A percentile compares a stretch with the other conserved stretches of the same genome.
phyloP scores from a whole-genome alignment of 352 stramenopile species.

The Phytophthora hibernalis region DNA sequence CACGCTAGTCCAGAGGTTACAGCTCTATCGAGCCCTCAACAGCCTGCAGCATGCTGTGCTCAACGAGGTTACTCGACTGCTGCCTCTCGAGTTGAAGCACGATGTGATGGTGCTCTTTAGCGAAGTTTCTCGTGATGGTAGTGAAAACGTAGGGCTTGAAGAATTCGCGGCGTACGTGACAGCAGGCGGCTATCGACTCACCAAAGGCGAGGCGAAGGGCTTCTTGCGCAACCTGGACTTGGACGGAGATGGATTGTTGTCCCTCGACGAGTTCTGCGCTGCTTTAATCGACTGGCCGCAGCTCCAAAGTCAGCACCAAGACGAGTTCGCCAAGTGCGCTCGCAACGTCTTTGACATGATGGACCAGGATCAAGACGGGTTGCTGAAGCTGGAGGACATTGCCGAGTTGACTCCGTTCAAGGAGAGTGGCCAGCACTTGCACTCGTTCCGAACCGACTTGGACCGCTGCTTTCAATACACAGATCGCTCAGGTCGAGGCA shows the following conservation, averaged over 20 bases:
- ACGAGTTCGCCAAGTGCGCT: conserved; percentile 46
- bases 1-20: conserved; percentile 76
- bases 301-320: conserved; percentile 48
- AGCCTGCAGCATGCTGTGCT: conserved; percentile 74
- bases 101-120: conserved; percentile 74
- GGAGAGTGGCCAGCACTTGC: conserved; percentile 20
- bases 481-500: conserved; percentile 44
- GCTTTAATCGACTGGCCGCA: conserved; percentile 73
- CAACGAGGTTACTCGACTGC: conserved; percentile 54
- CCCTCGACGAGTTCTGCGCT: conserved; percentile 70
- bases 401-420: conserved; percentile 50
- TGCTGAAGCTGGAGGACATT: conserved; percentile 58
- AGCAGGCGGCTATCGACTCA: conserved; percentile 67
- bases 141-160: conserved; percentile 52
- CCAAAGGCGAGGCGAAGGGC: conserved; percentile 59
- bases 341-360: conserved; percentile 54
- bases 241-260: conserved; percentile 66
- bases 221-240: conserved; percentile 72
- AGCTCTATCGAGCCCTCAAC: conserved; percentile 79
- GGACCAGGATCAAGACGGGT: conserved; percentile 59
- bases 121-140: conserved; percentile 62
- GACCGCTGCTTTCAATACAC: conserved; percentile 65
- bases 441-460: conserved; percentile 73
- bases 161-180: conserved; percentile 65
- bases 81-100: conserved; percentile 66